Evolutionary conservation across 306 rosid genomes (phyloP), one percentile per base, ranked within the genome.

Genomic region (Carpinus fangiana): DNA sequence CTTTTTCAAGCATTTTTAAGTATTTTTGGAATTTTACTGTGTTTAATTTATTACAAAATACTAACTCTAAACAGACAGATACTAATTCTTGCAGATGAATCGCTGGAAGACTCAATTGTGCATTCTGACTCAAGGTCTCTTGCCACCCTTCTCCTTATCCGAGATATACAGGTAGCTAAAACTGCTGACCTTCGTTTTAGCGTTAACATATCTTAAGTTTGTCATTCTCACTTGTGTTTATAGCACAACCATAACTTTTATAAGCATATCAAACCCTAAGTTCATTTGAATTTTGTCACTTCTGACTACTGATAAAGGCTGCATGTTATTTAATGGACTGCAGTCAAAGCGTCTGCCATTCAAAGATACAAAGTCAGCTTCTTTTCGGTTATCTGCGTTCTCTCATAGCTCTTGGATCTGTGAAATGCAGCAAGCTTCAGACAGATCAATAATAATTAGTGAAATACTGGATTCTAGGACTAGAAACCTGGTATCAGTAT

Each of bases 401-500:
- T 94, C 92, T 47, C 98, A 92, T 86, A 90, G 90, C 91, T 90
- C 97, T 20, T 94, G 98, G 98, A 90, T 94, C 76, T 89, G 97
- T 8, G 93, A 89, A 90, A 94, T 94, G 97, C 97, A 94, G 87
- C 97, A 90, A 85, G 98, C 98, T 43, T 95, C 98, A 5, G 93
- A 92, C 83, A 88, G 76, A 79, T 95, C 98, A 70, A 95, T 95
- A 79, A 95, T 95, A 79, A 92, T 95, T 43, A 95, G 98, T 85
- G 98, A 95, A 82, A 95, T 95, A 72, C 87, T 95, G 80, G 98
- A 95, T 84, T 95, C 98, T 73, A 86, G 98, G 88, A 95, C 98
- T 50, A 92, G 98, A 91, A 95, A 95, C 82, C 87, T 95, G 74
- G 98, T 92, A 34, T 91, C 98, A n/a, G 98, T 95, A 50, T 95